A percentile compares a stretch with the other conserved stretches of the same genome.
Conservation (phyloP, 2,329 filamentous ascomycete species). For the Fusarium sp. region DNA sequence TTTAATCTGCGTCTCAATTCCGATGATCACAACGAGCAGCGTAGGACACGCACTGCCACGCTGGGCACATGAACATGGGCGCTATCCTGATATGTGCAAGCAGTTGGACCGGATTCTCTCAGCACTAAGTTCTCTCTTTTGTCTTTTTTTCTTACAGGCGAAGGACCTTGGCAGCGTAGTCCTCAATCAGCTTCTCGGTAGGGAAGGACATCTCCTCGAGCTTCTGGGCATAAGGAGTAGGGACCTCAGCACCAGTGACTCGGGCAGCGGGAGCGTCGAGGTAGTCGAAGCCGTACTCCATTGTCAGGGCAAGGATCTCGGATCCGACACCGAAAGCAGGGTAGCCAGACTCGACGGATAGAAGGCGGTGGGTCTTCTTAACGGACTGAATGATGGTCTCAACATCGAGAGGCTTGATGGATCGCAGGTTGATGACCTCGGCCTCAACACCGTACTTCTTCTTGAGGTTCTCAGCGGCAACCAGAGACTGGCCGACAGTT, state of each 20-base stretch:
- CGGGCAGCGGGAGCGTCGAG: slow-evolving; percentile 92
- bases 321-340: slow-evolving; percentile 92
- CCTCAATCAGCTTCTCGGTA: slow-evolving; percentile 85
- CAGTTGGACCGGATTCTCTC: slow-evolving; percentile 26
- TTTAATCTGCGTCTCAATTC: slow-evolving; percentile 30
- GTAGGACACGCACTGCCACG: slow-evolving; percentile 29
- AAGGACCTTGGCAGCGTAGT: slow-evolving; percentile 90
- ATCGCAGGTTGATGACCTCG: slow-evolving; percentile 98
- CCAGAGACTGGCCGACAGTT: slow-evolving; percentile 91
- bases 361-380: slow-evolving; percentile 96
- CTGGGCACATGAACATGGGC: slow-evolving; percentile 17
- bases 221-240: slow-evolving; percentile 92
- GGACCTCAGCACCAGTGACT: slow-evolving; percentile 96
- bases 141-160: slow-evolving; percentile 68
- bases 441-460: slow-evolving; percentile 95
- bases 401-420: slow-evolving; percentile 94
- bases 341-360: slow-evolving; percentile 95
- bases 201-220: slow-evolving; percentile 98
- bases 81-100: slow-evolving; percentile 19
- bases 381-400: slow-evolving; percentile 96
- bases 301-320: slow-evolving; percentile 92
- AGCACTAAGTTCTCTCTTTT: slow-evolving; percentile 15
- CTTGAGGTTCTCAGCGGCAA: slow-evolving; percentile 91
- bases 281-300: slow-evolving; percentile 99
- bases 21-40: slow-evolving; percentile 30